Evolutionary conservation across 805 yeast species (phyloP).

Genomic region (Metschnikowia hibisci): DNA sequence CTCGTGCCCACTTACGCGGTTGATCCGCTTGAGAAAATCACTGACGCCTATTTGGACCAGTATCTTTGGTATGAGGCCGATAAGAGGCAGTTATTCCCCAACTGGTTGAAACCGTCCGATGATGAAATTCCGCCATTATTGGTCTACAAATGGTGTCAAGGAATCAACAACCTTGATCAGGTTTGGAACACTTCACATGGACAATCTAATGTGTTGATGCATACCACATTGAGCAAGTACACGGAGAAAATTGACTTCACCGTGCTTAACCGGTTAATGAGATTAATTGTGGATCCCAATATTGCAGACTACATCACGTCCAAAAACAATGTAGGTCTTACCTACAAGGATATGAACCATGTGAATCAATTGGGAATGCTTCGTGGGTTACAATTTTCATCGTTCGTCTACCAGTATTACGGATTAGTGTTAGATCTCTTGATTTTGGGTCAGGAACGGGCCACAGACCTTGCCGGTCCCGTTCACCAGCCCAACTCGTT

Average conservation of each 20-base stretch:
- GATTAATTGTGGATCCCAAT: slow-evolving; percentile 81
- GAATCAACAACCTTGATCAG: slow-evolving; percentile 69
- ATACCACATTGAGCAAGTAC: slow-evolving; percentile 63
- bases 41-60: slow-evolving; percentile 94
- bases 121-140: slow-evolving; percentile 88
- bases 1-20: slow-evolving; percentile 81
- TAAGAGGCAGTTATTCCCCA: slow-evolving; percentile 80
- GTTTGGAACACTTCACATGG: slow-evolving; percentile 81
- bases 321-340: slow-evolving; percentile 75
- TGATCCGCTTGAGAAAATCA: slow-evolving; percentile 90
- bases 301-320: slow-evolving; percentile 94
- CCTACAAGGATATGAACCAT: slow-evolving; percentile 94
- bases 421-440: slow-evolving; percentile 81
- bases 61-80: slow-evolving; percentile 96
- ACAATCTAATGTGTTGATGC: slow-evolving; percentile 79
- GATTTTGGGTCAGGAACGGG: slow-evolving; percentile 81
- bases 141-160: slow-evolving; percentile 92
- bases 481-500: slow-evolving; percentile 70
- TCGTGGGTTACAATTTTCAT: slow-evolving; percentile 85
- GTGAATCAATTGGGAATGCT: slow-evolving; percentile 84
- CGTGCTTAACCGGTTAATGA: slow-evolving; percentile 70
- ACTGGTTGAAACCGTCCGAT: slow-evolving; percentile 95
- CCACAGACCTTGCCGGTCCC: slow-evolving; percentile 81
- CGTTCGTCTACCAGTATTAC: slow-evolving; percentile 86
- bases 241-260: slow-evolving; percentile 89